Evolutionary conservation across 2,329 filamentous ascomycete species (phyloP), one percentile per base, ranked within the genome.

Genomic region (Ustilaginoidea virens): DNA sequence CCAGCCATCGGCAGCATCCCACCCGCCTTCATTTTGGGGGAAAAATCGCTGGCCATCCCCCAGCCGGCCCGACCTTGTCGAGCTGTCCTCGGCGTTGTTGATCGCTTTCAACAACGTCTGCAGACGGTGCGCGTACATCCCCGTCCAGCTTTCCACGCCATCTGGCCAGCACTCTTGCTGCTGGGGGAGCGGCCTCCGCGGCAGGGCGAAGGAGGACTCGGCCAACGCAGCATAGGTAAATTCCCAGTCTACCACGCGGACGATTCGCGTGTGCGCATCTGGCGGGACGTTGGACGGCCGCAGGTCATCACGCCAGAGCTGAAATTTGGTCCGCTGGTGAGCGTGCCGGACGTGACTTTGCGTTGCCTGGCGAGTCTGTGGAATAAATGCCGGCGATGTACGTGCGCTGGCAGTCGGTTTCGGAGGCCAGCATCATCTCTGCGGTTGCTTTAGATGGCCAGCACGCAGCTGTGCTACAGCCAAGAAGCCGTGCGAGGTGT

Each of bases 241-340:
- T 38, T 60, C 56, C 53, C 53, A 60, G 34, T 60, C 55, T 4
- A 62, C 50, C 0, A 53, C 42, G 5, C 42, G 48, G 8, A 45
- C 40, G 1, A 57, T 35, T 0, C 39, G 29, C 2, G 46, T 24
- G 10, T 44, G 25, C 3, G 39, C 32, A 17, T 48, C 38, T 4
- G 53, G 6, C 3, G 56, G 37, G 14, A 52, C 34, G 20, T 56
- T 56, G 4, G 36, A 34, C 10, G 49, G 39, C 8, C 44, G 32
- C n/a, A 55, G 42, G 27, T 53, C 48, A 25, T 53, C 47, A 25
- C 36, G 40, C 32, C 38, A 55, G 6, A 55, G 36, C 17, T 28
- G 32, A 18, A 39, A 37, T n/a, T n/a, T 8, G 28, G 27, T 2
- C 16, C 33, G 2, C 39, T 37, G 0, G 42, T 31, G 3, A 28